These are phyloP conservation scores for Paracoccidioides brasiliensis DNA, from an alignment of 2,329 filamentous ascomycete species.

Conservation along the genomic window DNA sequence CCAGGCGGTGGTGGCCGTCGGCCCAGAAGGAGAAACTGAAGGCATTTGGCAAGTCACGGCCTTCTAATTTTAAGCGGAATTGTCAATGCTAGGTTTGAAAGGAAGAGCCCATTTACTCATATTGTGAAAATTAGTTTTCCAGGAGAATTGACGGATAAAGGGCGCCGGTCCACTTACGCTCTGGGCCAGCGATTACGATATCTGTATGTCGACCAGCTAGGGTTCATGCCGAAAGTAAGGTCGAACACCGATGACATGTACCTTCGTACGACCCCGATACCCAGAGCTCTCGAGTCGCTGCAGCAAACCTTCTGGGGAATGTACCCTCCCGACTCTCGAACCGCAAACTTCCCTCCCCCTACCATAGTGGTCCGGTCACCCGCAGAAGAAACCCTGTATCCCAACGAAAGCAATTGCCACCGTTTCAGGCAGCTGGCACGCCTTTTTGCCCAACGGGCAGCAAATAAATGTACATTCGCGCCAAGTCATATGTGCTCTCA, in stretches of 20 bases:
- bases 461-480: slow-evolving; percentile 45
- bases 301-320: slow-evolving; percentile 64
- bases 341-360: slow-evolving; percentile 44
- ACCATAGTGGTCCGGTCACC: slow-evolving; percentile 53
- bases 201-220: slow-evolving; percentile 62
- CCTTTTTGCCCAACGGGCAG: slow-evolving; percentile 59
- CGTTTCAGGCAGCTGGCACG: slow-evolving; percentile 57
- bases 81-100: not conserved
- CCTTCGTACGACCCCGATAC: slow-evolving; percentile 60
- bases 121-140: slow-evolving; percentile 25
- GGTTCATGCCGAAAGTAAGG: slow-evolving; percentile 53
- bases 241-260: slow-evolving; percentile 50
- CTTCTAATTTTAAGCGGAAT: not conserved
- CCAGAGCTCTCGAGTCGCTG: slow-evolving; percentile 62
- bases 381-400: slow-evolving; percentile 64
- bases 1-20: slow-evolving; percentile 55
- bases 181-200: slow-evolving; percentile 55
- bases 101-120: not conserved
- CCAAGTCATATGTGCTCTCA: not conserved
- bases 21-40: slow-evolving; percentile 58
- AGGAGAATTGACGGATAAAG: slow-evolving; percentile 62
- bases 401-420: slow-evolving; percentile 62
- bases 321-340: slow-evolving; percentile 47
- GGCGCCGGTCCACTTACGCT: slow-evolving; percentile 56
- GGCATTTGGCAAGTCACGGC: slow-evolving; percentile 55